Evolutionary conservation across 1,284 basidiomycete species (phyloP).

Genomic region (Schizophyllum amplum): DNA sequence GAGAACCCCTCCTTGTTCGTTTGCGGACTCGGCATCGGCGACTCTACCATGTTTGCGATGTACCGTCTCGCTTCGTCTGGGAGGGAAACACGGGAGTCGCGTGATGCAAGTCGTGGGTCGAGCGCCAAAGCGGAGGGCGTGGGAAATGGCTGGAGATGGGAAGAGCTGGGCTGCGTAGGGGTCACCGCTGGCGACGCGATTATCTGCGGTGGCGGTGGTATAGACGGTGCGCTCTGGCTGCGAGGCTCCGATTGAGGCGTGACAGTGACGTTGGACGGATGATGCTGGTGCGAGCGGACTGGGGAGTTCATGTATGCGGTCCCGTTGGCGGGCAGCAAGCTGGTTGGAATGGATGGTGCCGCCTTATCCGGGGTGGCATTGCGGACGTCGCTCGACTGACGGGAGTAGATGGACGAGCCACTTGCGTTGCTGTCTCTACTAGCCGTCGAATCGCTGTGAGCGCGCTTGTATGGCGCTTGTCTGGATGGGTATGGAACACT

Average conservation of each 20-base stretch:
- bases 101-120: conserved; percentile 19
- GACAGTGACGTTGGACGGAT: not conserved
- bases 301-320: not conserved
- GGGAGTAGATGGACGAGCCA: not conserved
- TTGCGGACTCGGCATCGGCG: conserved; percentile 47
- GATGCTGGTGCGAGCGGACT: not conserved
- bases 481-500: conserved; percentile 1
- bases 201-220: conserved; percentile 6
- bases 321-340: conserved; percentile 19
- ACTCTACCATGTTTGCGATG: conserved; percentile 58
- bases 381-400: not conserved
- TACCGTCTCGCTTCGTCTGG: conserved; percentile 69
- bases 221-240: not conserved
- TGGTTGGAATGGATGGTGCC: conserved; percentile 4
- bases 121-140: conserved; percentile 21
- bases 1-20: conserved; percentile 30
- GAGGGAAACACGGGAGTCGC: conserved; percentile 58
- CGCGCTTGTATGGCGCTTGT: conserved; percentile 11
- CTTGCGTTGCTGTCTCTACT: not conserved
- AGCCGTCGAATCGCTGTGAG: conserved; percentile 6
- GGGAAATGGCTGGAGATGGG: not conserved
- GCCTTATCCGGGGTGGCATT: not conserved
- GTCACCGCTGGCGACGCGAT: conserved; percentile 6
- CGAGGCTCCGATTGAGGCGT: not conserved
- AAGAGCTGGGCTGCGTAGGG: not conserved